Evolutionary conservation across 352 stramenopile species (phyloP).

Genomic region (Salisapilia sapeloensis): DNA sequence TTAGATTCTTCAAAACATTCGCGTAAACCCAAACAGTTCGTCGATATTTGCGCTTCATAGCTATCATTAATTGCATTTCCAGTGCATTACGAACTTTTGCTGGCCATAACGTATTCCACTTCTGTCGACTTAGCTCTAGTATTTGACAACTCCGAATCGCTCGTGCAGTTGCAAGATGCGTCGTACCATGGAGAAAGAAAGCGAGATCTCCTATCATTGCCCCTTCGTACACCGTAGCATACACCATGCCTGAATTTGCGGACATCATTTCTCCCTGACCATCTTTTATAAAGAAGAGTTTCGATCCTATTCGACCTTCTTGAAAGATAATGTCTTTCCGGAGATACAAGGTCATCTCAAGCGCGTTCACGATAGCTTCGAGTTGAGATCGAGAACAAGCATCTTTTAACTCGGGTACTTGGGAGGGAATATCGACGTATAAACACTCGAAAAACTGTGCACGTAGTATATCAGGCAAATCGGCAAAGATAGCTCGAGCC

Average conservation of each 20-base stretch:
- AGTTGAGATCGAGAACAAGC: slow-evolving; percentile 20
- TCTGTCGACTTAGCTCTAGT: slow-evolving; percentile 24
- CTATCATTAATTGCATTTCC: slow-evolving; percentile 15
- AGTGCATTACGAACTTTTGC: slow-evolving; percentile 11
- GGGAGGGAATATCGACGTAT: slow-evolving; percentile 15
- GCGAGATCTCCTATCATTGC: slow-evolving; percentile 38
- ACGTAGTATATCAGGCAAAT: slow-evolving; percentile 18
- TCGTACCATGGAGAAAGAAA: slow-evolving; percentile 34
- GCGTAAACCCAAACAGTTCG: slow-evolving; percentile 14
- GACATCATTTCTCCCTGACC: slow-evolving; percentile 26
- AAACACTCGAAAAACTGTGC: slow-evolving; percentile 32
- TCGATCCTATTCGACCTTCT: slow-evolving; percentile 14
- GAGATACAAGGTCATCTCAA: slow-evolving; percentile 48
- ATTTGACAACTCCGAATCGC: slow-evolving; percentile 43
- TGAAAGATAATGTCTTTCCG: slow-evolving; percentile 43
- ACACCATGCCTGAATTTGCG: slow-evolving; percentile 16
- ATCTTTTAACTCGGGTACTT: slow-evolving; percentile 14
- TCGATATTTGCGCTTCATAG: slow-evolving; percentile 19
- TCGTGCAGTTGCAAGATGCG: slow-evolving; percentile 20
- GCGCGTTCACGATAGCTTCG: slow-evolving; percentile 19
- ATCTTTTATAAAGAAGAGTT: slow-evolving; percentile 28
- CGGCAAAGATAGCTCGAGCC: slow-evolving; percentile 15
- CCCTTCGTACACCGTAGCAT: slow-evolving; percentile 9
- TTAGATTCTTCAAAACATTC: slow-evolving; percentile 56
- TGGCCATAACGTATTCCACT: slow-evolving; percentile 40